A percentile compares a stretch with the other conserved stretches of the same genome.
Conservation (phyloP, 2,329 filamentous ascomycete species). For the Sporothrix pallida region DNA sequence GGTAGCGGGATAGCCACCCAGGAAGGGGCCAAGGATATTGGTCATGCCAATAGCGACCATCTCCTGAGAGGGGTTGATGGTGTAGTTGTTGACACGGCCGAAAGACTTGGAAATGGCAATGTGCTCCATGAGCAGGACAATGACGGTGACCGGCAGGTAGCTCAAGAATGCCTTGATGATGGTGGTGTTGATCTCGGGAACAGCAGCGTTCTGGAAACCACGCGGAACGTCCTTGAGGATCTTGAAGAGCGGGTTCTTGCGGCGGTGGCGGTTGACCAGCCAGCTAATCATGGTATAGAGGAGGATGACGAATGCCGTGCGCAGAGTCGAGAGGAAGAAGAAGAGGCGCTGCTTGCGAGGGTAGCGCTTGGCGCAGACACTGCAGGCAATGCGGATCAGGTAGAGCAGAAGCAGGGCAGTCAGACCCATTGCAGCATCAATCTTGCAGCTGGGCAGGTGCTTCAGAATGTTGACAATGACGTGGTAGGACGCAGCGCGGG, state of each 20-base stretch:
- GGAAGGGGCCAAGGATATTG: slow-evolving; percentile 88
- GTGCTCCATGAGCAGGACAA: slow-evolving; percentile 94
- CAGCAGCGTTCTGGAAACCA: slow-evolving; percentile 81
- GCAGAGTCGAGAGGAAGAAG: slow-evolving; percentile 90
- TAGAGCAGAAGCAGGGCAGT: slow-evolving; percentile 81
- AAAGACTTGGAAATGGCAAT: slow-evolving; percentile 99
- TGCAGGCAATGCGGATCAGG: slow-evolving; percentile 70
- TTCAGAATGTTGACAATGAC: slow-evolving; percentile 85
- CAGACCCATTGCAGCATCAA: slow-evolving; percentile 91
- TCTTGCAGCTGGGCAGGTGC: slow-evolving; percentile 65
- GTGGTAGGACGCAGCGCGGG: slow-evolving; percentile 74
- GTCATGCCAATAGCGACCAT: slow-evolving; percentile 92
- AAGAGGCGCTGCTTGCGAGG: slow-evolving; percentile 73
- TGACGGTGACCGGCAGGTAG: slow-evolving; percentile 82
- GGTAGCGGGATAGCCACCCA: slow-evolving; percentile 90
- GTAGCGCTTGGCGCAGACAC: slow-evolving; percentile 68
- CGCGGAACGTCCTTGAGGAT: slow-evolving; percentile 79
- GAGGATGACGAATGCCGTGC: slow-evolving; percentile 89
- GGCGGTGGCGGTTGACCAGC: slow-evolving; percentile 73
- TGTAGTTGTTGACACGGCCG: slow-evolving; percentile 96
- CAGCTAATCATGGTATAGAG: slow-evolving; percentile 92
- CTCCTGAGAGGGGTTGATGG: slow-evolving; percentile 94
- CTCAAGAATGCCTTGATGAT: slow-evolving; percentile 72
- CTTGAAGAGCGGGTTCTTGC: slow-evolving; percentile 68
- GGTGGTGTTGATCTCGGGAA: slow-evolving; percentile 68